A percentile compares a stretch with the other conserved stretches of the same genome.
Evolutionary conservation across 768 basidiomycete genomes (phyloP).

Genomic region (Botryobasidium botryosum): DNA sequence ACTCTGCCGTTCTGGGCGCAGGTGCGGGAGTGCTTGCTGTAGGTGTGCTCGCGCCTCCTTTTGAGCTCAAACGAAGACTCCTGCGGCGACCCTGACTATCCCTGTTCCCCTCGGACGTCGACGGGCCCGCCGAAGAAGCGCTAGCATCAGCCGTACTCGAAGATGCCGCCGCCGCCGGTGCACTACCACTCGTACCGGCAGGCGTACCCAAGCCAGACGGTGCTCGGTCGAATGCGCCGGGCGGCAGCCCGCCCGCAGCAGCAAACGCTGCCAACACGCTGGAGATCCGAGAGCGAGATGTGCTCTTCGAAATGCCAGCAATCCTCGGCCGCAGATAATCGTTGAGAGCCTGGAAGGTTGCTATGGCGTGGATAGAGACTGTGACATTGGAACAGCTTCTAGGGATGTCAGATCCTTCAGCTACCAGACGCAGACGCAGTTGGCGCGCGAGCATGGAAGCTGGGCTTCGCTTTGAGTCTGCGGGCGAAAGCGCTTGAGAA

Average conservation of each 20-base stretch:
- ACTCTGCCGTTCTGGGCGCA: constrained; percentile 9
- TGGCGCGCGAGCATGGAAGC: constrained; percentile 86
- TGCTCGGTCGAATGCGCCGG: constrained; percentile 21
- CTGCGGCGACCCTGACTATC: constrained; percentile 54
- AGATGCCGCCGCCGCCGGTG: constrained; percentile 21
- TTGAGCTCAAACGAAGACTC: constrained; percentile 69
- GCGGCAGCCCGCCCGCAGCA: constrained; percentile 50
- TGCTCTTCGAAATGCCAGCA: constrained; percentile 19
- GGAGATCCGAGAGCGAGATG: constrained; percentile 34
- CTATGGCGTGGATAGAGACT: constrained; percentile 95
- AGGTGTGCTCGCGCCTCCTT: too few species aligned
- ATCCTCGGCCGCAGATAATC: constrained; percentile 90
- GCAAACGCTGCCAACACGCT: constrained; percentile 83
- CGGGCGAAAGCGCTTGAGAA: neutral
- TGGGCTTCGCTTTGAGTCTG: constrained; percentile 81
- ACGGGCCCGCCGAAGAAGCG: constrained; percentile 15
- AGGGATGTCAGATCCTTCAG: constrained; percentile 81
- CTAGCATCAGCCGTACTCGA: constrained; percentile 22
- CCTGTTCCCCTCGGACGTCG: constrained; percentile 5
- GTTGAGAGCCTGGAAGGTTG: constrained; percentile 92
- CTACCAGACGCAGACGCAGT: constrained; percentile 74
- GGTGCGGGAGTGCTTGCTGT: too few species aligned
- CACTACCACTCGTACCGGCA: constrained; percentile 15
- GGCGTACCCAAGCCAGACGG: constrained; percentile 16
- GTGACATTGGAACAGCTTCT: constrained; percentile 65